A percentile compares a stretch with the other conserved stretches of the same genome.
Conservation (phyloP, 805 yeast species). For the Metschnikowia aberdeeniae region DNA sequence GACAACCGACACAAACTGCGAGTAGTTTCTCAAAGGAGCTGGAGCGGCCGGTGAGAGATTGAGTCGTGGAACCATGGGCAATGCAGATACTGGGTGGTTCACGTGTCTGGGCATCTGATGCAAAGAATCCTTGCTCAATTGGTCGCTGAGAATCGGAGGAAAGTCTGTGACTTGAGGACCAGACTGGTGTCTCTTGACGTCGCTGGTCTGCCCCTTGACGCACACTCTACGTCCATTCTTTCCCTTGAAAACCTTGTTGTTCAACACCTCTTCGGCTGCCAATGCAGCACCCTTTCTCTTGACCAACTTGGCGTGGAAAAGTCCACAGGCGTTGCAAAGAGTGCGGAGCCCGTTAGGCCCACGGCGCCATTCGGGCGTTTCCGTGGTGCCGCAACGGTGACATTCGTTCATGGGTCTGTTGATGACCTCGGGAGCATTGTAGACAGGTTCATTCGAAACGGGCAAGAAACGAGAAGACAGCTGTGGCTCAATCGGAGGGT, state of each 20-base stretch:
- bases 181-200: conserved; percentile 2
- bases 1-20: conserved; percentile 2
- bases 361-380: conserved; percentile 44
- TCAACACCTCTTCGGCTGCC: conserved; percentile 37
- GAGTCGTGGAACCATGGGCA: neutral
- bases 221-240: conserved; percentile 41
- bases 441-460: conserved; percentile 3
- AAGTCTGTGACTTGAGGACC: conserved; percentile 9
- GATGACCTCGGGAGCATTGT: conserved; percentile 14
- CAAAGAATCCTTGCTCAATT: neutral
- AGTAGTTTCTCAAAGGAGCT: conserved; percentile 1
- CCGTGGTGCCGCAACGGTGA: conserved; percentile 44
- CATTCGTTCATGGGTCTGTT: conserved; percentile 32
- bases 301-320: conserved; percentile 39
- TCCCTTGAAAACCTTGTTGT: conserved; percentile 41
- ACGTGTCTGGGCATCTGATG: neutral
- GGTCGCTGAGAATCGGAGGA: conserved; percentile 8
- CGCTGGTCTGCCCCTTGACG: conserved; percentile 23
- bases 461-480: neutral
- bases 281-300: conserved; percentile 27
- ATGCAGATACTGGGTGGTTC: neutral
- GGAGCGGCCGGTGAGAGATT: conserved; percentile 1
- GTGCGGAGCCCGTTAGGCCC: conserved; percentile 46
- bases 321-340: conserved; percentile 42
- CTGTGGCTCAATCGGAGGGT: neutral